phyloP scores from a whole-genome alignment of 1,139 yeast genomes.

The Taphrina deformans region DNA sequence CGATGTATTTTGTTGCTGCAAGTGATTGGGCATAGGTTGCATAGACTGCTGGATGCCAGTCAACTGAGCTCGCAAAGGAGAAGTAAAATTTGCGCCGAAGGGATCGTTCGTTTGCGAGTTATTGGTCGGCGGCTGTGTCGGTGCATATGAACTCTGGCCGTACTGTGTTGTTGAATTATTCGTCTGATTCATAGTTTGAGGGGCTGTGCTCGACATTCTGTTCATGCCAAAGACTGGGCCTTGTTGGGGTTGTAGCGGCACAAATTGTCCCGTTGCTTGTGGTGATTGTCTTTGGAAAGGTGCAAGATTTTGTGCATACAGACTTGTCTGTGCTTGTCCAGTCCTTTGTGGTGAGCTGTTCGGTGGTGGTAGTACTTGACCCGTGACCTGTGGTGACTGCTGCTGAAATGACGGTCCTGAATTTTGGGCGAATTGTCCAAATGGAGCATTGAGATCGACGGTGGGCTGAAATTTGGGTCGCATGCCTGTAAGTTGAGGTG shows the following conservation, averaged over 20 bases:
- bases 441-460: conserved; percentile 15
- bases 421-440: not conserved
- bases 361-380: not conserved
- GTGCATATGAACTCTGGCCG: not conserved
- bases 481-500: conserved; percentile 14
- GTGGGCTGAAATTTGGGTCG: conserved; percentile 20
- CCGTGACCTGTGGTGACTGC: conserved; percentile 4
- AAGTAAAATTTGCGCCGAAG: conserved; percentile 17
- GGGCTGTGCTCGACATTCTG: not conserved
- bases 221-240: not conserved
- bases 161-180: not conserved
- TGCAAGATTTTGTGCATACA: not conserved
- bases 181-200: not conserved
- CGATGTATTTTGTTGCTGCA: not conserved
- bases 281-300: conserved; percentile 4
- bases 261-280: not conserved
- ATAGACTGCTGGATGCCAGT: conserved; percentile 14
- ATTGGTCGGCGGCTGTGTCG: not conserved
- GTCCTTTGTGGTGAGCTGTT: conserved; percentile 7
- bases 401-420: not conserved
- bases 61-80: conserved; percentile 21
- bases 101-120: conserved; percentile 8
- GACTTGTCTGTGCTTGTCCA: not conserved
- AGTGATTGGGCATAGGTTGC: not conserved
- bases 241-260: not conserved